Evolutionary conservation across 768 basidiomycete species (phyloP).

Genomic region (Cystofilobasidium ferigula): DNA sequence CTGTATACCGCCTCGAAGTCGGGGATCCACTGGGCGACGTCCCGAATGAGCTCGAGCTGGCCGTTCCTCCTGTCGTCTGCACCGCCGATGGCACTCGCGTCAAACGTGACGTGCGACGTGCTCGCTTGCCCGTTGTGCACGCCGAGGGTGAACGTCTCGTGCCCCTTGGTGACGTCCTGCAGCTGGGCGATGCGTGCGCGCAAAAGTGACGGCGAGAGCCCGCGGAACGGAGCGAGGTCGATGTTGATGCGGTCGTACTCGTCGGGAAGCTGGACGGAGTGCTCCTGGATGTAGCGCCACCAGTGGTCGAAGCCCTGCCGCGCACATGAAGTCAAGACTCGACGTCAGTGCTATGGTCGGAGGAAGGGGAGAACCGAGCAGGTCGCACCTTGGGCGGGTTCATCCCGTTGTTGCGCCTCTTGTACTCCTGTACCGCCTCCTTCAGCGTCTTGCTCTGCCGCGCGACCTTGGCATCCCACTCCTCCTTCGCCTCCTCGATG

Average conservation of each 20-base stretch:
- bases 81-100: conserved; percentile 26
- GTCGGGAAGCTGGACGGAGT: conserved; percentile 32
- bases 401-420: conserved; percentile 28
- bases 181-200: conserved; percentile 11
- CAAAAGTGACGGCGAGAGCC: conserved; percentile 8
- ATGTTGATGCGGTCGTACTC: conserved; percentile 34
- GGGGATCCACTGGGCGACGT: conserved; percentile 20
- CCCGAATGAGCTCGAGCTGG: conserved; percentile 27
- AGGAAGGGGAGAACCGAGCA: too few relatives aligned
- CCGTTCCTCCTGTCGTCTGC: conserved; percentile 29
- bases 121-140: conserved; percentile 2
- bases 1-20: conserved; percentile 31
- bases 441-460: conserved; percentile 32
- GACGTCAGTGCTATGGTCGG: too few relatives aligned
- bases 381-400: conserved; percentile 33
- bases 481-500: conserved; percentile 30
- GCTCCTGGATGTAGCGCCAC: conserved; percentile 33
- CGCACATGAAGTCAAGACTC: too few relatives aligned
- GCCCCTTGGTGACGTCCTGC: neutral
- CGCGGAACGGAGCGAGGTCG: conserved; percentile 32
- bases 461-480: conserved; percentile 34
- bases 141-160: conserved; percentile 12
- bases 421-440: conserved; percentile 34
- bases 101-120: conserved; percentile 2
- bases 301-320: conserved; percentile 38